Evolutionary conservation across 805 yeast species (phyloP), one percentile per base, ranked within the genome.

Genomic region (Candida sonorensis): DNA sequence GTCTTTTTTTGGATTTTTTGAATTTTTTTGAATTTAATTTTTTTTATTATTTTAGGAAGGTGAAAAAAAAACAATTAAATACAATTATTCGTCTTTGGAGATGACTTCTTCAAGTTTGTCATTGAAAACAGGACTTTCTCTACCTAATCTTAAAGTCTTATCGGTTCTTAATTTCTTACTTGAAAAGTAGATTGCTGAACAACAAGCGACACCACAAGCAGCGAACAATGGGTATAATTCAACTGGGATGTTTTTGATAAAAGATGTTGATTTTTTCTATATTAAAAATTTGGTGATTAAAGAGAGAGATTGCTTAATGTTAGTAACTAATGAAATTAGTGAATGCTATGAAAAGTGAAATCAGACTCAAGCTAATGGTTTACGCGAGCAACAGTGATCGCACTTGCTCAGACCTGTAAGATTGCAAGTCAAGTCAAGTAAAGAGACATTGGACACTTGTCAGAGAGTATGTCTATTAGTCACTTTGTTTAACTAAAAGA

Each of bases 181-280:
- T 10, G 72, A 49, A 61, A 74, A 74, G 60, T 55, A 74, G 39
- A 62, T 44, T 34, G 75, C 78, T 23, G 69, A 62, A 35, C 48
- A 42, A 41, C 59, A 48, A 23, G 77, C 80, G 37, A 70, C 67
- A 51, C 72, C 69, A 63, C 73, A 66, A 24, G 77, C 77, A 22
- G 69, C 59, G 47, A 71, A 71, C 42, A 74, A 61, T 51, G 80
- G 80, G 37, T 75, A 69, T 48, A 74, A 55, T 58, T 74, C 80
- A 34, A 72, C 67, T 48, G 79, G 79, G 34, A 72, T 45, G 26
- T 24, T 38, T 27, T 39, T 53, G 27, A 53, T 24, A 42, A 48
- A 41, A 10, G 46, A 34, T 8, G 40, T 22, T 27, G 45, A 36
- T 28, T 46, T 41, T 38, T 42, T 34, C 28, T 25, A 26, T 15